Base-by-base conservation (phyloP, 2,329 filamentous ascomycete genomes). In the Byssochlamys sp. region DNA sequence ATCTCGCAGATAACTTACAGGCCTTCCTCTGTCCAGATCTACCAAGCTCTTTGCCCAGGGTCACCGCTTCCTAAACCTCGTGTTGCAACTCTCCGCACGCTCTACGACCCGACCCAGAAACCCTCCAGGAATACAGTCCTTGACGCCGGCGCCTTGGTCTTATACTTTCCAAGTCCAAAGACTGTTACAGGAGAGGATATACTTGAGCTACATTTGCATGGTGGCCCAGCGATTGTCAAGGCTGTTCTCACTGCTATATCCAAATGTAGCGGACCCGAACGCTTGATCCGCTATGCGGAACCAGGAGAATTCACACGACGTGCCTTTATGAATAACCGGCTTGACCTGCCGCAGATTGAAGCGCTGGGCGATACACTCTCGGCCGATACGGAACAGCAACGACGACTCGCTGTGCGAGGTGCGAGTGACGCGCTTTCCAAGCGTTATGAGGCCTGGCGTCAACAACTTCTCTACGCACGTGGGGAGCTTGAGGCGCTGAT, bases 401-500 rank as follows among this genome's bases (percentile, higher is more conserved):
- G 92, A 14, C 87, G 87, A 3, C 83, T 92, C 1, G 91, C 92
- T 0, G 86, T 96, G 1, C 84, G 88, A 3, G 91, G 91, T 5
- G 85, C 85, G 29, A 88, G 84, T 2, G 86, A 86, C 25, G 75
- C 79, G 0, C 78, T 96, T 11, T 84, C 89, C 0, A 79, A 80
- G 59, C 84, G 85, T 19, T 99, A 99, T 71, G 91, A 96, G 64
- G 67, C 67, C 9, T 99, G 94, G 94, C 84, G 92, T 27, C 77
- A 83, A 61, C 80, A 85, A 62, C 75, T 99, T 19, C 78, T 97
- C 5, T 81, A 87, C 61, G 91, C 91, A 9, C 84, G 94, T 1
- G 94, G 90, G 9, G 91, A 97, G 74, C 80, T 99, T 45, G 94
- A 99, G 73, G 94, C 94, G 0, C 76, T 99, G 63, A 97, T 99